Conservation (phyloP, 805 yeast species). For the Zygosaccharomyces bisporus region DNA sequence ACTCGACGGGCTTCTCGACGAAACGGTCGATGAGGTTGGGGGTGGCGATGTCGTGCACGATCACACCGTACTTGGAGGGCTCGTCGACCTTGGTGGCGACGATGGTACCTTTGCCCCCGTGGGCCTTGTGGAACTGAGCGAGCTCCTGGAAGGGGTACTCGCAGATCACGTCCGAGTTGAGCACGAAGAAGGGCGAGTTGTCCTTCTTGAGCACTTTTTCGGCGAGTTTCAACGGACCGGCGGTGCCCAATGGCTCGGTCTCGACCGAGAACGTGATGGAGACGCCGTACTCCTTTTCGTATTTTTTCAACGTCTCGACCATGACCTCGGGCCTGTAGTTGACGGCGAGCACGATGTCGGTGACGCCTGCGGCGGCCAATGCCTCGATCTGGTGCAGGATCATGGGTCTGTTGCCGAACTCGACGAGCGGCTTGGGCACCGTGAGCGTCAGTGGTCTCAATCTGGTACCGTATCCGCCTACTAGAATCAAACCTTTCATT, state of each 20-base stretch:
- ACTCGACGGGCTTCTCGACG: slow-evolving; percentile 99
- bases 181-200: slow-evolving; percentile 92
- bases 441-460: slow-evolving; percentile 97
- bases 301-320: slow-evolving; percentile 91
- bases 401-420: slow-evolving; percentile 99
- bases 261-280: slow-evolving; percentile 95
- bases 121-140: slow-evolving; percentile 87
- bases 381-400: slow-evolving; percentile 98
- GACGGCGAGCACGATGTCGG: slow-evolving; percentile 96
- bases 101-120: slow-evolving; percentile 97
- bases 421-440: slow-evolving; percentile 94
- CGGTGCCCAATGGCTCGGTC: slow-evolving; percentile 99
- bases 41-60: slow-evolving; percentile 93
- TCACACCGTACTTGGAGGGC: slow-evolving; percentile 99
- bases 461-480: slow-evolving; percentile 99
- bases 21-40: slow-evolving; percentile 96
- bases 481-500: slow-evolving; percentile 96
- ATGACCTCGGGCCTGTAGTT: slow-evolving; percentile 99
- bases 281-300: slow-evolving; percentile 93
- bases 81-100: slow-evolving; percentile 99
- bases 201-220: slow-evolving; percentile 91
- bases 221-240: slow-evolving; percentile 98
- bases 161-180: slow-evolving; percentile 97
- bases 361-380: slow-evolving; percentile 95
- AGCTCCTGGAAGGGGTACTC: slow-evolving; percentile 96